Conservation (phyloP, 345 rosid genomes). For the Jatropha curcas region DNA sequence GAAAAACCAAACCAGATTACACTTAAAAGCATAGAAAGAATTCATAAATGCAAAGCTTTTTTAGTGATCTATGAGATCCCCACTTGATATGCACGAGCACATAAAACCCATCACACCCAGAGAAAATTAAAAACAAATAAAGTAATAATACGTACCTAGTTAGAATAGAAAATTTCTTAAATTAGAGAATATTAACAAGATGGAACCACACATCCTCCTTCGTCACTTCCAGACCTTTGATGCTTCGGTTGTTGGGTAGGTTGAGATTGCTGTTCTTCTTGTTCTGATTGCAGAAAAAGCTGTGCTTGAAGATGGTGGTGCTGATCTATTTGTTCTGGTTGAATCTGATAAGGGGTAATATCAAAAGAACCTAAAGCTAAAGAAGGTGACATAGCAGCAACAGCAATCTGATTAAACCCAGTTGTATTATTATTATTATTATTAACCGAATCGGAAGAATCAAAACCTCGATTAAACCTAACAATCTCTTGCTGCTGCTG, state of each 20-base stretch:
- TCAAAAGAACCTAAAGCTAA: constrained; percentile 59
- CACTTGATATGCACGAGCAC: constrained; percentile 22
- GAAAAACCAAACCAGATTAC: constrained; percentile 21
- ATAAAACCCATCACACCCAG: not conserved
- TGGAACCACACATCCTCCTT: constrained; percentile 34
- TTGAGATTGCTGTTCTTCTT: constrained; percentile 18
- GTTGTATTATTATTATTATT: constrained; percentile 22
- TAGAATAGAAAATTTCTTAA: constrained; percentile 22
- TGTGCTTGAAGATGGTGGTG: constrained; percentile 49
- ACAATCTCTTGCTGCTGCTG: constrained; percentile 49
- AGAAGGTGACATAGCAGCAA: constrained; percentile 45
- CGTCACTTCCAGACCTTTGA: constrained; percentile 47
- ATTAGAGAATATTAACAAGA: no score
- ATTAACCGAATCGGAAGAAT: constrained; percentile 31
- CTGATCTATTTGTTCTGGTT: constrained; percentile 32
- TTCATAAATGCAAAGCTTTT: constrained; percentile 21
- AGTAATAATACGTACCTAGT: constrained; percentile 26
- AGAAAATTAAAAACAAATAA: not conserved
- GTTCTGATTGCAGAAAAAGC: constrained; percentile 51
- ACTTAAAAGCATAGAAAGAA: constrained; percentile 10
- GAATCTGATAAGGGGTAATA: constrained; percentile 47
- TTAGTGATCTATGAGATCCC: constrained; percentile 16
- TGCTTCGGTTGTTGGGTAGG: constrained; percentile 37
- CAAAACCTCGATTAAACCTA: constrained; percentile 44
- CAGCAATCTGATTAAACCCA: constrained; percentile 41